Evolutionary conservation across 169 alveolate species (phyloP), one percentile per base, ranked within the genome.

Genomic region (Cryptosporidium tyzzeri): DNA sequence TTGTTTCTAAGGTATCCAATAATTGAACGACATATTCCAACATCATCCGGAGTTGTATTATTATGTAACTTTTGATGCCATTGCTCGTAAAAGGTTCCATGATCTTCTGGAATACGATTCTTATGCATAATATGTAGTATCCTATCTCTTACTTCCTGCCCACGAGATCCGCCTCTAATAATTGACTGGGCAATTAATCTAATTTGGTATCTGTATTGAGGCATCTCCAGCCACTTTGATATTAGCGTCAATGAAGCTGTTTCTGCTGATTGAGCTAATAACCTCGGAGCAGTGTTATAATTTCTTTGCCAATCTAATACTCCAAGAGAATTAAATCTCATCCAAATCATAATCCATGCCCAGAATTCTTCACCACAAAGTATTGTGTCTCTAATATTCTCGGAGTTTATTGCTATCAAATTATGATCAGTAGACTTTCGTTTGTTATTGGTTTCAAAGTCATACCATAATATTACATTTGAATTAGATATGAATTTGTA

Each of bases 41-140:
- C 94, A 92, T 96, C 98, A 86, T 95, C 98, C 0, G 98, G 97
- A 23, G 98, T 95, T 69, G 98, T 96, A 87, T 96, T 96, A 92
- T 96, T 96, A 93, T 96, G 98, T 55, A 96, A 91, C 87, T 96
- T 96, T 91, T 96, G 97, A 93, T 96, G 98, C 98, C 98, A 96
- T 93, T 96, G 96, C 69, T 96, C 98, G 91, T 95, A 95, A 91
- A 94, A 96, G 70, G 93, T 92, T 5, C 96, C 96, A 23, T 86
- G 91, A 37, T 84, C 86, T 74, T 92, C 95, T 53, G 96, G 93
- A 69, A 96, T 95, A 33, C 92, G 91, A 75, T 95, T 94, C 31
- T 93, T 94, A 86, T 95, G 97, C 97, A 96, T 96, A 58, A 96
- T 95, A 55, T 94, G 96, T 70, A 95, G 92, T 65, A 96, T 96